Percentiles rank a stretch among this genome's conserved stretches.
Conservation (phyloP, 179 eudicot genomes). For the Amaranthus tricolor region DNA sequence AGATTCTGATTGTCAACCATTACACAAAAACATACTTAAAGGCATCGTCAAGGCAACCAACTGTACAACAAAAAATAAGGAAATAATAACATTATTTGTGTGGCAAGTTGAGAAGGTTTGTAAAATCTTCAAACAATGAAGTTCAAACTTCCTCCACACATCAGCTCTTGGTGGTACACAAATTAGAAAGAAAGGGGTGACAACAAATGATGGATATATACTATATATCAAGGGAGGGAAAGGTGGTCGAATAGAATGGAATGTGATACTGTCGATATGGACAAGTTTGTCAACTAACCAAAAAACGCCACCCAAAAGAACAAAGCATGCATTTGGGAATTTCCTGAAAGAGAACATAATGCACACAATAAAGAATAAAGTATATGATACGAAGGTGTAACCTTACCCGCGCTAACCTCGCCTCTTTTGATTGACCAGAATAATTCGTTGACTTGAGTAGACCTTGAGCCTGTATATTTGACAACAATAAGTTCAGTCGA, state of each 20-base stretch:
- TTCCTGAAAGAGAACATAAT: too few species aligned
- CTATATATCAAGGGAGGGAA: too few species aligned
- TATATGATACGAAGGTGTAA: slow-evolving; percentile 7
- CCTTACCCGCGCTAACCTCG: slow-evolving; percentile 97
- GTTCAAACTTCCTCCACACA: not conserved
- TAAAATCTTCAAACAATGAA: not conserved
- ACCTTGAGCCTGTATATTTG: slow-evolving; percentile 83
- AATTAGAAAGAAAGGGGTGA: too few species aligned
- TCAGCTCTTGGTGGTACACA: too few species aligned
- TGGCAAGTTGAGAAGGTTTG: not conserved
- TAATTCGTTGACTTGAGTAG: slow-evolving; percentile 73
- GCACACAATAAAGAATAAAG: not conserved
- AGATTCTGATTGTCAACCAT: not conserved
- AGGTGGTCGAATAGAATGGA: too few species aligned
- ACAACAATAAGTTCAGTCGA: slow-evolving; percentile 32
- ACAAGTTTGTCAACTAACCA: too few species aligned
- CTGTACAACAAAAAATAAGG: not conserved
- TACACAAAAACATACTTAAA: not conserved
- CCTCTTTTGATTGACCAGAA: slow-evolving; percentile 94
- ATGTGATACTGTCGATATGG: too few species aligned
- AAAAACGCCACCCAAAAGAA: too few species aligned
- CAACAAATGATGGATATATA: too few species aligned
- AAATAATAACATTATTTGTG: not conserved
- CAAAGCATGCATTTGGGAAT: too few species aligned
- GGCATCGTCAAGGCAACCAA: not conserved